Evolutionary conservation across 2,329 filamentous ascomycete genomes (phyloP).

Genomic region (Clonostachys rhizophaga): DNA sequence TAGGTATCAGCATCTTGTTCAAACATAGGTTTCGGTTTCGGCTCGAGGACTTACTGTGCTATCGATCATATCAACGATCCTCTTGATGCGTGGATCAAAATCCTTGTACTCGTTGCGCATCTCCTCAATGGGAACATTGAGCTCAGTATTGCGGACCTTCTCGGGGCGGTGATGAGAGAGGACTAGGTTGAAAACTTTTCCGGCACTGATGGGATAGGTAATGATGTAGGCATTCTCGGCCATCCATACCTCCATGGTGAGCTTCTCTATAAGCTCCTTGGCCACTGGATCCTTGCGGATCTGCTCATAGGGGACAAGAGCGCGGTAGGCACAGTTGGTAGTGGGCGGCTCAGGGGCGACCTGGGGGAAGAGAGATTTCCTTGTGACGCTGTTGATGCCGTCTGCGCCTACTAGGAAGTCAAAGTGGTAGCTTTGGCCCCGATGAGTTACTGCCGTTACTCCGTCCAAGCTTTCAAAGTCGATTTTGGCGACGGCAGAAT

Average conservation of each 20-base stretch:
- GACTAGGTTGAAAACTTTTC: conserved; percentile 2
- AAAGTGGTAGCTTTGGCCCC: conserved; percentile 1
- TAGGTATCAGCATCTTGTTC: neutral
- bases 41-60: neutral
- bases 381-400: conserved; percentile 1
- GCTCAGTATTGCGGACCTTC: neutral
- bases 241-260: neutral
- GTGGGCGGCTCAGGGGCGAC: conserved; percentile 1
- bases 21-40: neutral
- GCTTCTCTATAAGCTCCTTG: neutral
- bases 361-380: conserved; percentile 1
- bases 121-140: neutral
- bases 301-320: conserved; percentile 1
- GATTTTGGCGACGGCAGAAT: neutral
- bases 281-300: conserved; percentile 1
- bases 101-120: neutral
- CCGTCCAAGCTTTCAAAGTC: neutral
- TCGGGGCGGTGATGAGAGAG: conserved; percentile 1
- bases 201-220: conserved; percentile 2
- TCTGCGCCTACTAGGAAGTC: conserved; percentile 6
- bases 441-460: neutral
- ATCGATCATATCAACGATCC: neutral
- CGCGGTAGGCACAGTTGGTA: conserved; percentile 3
- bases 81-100: neutral
- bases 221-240: conserved; percentile 3